phyloP scores from a whole-genome alignment of 768 basidiomycete species.

The Kwoniella bestiolae region DNA sequence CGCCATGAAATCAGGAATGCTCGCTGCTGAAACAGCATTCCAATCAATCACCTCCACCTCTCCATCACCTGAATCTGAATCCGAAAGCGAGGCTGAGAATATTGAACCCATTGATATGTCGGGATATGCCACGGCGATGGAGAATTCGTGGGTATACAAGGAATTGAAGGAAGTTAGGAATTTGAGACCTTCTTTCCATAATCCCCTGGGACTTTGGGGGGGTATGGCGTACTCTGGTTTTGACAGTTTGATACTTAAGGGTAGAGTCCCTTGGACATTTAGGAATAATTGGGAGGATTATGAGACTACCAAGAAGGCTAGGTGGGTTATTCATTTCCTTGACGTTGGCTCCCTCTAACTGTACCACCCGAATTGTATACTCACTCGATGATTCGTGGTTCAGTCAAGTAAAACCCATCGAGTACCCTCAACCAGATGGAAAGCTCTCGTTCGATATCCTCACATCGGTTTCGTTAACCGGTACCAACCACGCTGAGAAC shows the following conservation, averaged over 20 bases:
- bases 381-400: not conserved
- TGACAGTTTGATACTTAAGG: constrained; percentile 81
- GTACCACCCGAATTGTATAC: not conserved
- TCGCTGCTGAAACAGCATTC: constrained; percentile 88
- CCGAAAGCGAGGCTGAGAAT: constrained; percentile 33
- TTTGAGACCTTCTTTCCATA: constrained; percentile 81
- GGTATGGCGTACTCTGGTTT: constrained; percentile 87
- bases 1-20: constrained; percentile 98
- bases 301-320: constrained; percentile 71
- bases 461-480: constrained; percentile 85
- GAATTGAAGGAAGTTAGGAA: constrained; percentile 92
- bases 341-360: not conserved
- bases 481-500: constrained; percentile 96
- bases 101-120: constrained; percentile 67
- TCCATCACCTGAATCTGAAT: constrained; percentile 15
- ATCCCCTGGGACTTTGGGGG: constrained; percentile 77
- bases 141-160: constrained; percentile 78
- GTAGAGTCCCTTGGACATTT: constrained; percentile 91
- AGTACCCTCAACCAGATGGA: constrained; percentile 84
- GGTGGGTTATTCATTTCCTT: constrained; percentile 43
- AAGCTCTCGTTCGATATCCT: constrained; percentile 91
- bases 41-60: constrained; percentile 61
- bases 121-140: constrained; percentile 70
- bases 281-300: constrained; percentile 68
- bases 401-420: constrained; percentile 71